Percentiles rank a stretch among this genome's conserved stretches.
These are phyloP conservation scores for Phytophthora pinifolia DNA, from an alignment of 352 stramenopile genomes.

Conservation along the genomic window DNA sequence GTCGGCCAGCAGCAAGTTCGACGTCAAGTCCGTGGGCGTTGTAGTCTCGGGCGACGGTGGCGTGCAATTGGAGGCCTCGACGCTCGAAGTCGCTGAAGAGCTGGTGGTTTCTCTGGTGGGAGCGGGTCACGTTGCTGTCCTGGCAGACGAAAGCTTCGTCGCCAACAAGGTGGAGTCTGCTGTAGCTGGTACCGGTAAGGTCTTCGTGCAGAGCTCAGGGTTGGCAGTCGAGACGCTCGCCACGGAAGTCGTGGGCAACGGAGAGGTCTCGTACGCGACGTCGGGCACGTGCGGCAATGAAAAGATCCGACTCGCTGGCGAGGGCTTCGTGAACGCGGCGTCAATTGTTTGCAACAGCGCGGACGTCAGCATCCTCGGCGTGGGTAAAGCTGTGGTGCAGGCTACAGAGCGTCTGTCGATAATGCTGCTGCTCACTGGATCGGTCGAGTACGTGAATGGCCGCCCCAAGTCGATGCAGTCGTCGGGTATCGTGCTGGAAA, in stretches of 20 bases:
- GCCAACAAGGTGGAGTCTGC: conserved; percentile 24
- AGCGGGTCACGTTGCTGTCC: conserved; percentile 22
- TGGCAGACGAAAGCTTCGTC: conserved; percentile 22
- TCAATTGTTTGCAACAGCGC: conserved; percentile 45
- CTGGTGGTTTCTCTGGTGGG: conserved; percentile 20
- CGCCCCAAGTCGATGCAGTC: conserved; percentile 36
- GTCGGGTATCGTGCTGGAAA: conserved; percentile 22
- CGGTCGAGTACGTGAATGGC: conserved; percentile 36
- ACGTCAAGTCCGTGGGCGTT: conserved; percentile 16
- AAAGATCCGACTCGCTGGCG: conserved; percentile 32
- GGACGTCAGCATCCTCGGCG: conserved; percentile 43
- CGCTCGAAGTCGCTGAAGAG: conserved; percentile 26
- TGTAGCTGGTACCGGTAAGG: conserved; percentile 33
- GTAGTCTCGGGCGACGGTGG: conserved; percentile 24
- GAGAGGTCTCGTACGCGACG: conserved; percentile 37
- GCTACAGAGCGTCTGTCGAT: conserved; percentile 37
- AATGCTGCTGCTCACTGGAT: conserved; percentile 31
- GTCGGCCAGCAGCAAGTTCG: conserved; percentile 2
- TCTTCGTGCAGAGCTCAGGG: conserved; percentile 30
- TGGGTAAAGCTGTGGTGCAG: conserved; percentile 43
- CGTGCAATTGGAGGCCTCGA: conserved; percentile 31
- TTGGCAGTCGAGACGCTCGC: conserved; percentile 11
- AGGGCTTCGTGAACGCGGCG: conserved; percentile 37
- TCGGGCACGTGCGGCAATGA: conserved; percentile 34
- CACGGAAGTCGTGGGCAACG: conserved; percentile 34